Conservation (phyloP, 306 rosid species). For the Malus sieversii region DNA sequence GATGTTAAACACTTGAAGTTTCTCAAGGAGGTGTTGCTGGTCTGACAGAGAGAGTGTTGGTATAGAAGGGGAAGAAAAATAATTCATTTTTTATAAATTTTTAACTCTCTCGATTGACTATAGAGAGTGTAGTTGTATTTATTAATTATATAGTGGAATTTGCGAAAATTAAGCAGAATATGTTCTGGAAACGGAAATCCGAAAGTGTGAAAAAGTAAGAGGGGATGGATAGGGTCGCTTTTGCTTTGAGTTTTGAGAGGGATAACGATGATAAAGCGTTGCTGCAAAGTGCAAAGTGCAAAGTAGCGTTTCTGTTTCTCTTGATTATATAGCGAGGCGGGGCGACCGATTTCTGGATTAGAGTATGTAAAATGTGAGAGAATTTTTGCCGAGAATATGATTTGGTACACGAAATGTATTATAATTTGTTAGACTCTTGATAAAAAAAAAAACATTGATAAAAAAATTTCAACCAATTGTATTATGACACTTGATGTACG, state of each 20-base stretch:
- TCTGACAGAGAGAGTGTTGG: constrained; percentile 8
- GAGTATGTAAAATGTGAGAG: not conserved
- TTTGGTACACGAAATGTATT: too few relatives aligned
- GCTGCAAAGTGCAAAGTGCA: not conserved
- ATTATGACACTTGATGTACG: too few relatives aligned
- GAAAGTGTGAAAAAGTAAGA: not conserved
- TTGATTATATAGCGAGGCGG: not conserved
- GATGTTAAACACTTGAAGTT: constrained; percentile 24
- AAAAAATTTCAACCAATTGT: too few relatives aligned
- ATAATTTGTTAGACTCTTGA: too few relatives aligned
- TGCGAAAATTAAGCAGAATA: not conserved
- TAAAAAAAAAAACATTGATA: too few relatives aligned
- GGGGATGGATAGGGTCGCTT: not conserved
- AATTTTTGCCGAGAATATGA: too few relatives aligned
- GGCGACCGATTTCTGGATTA: not conserved
- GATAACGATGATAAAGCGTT: not conserved
- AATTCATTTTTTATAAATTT: not conserved
- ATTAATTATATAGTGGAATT: not conserved
- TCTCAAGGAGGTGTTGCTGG: constrained; percentile 14
- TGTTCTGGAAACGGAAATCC: not conserved
- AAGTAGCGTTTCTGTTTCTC: not conserved
- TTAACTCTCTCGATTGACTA: too few relatives aligned
- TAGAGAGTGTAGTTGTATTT: too few relatives aligned
- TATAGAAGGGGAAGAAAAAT: not conserved
- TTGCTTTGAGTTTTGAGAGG: not conserved